Percentiles rank a stretch among this genome's conserved stretches.
Conservation (phyloP, 495 filamentous ascomycete species). For the Copromyces sp. region DNA sequence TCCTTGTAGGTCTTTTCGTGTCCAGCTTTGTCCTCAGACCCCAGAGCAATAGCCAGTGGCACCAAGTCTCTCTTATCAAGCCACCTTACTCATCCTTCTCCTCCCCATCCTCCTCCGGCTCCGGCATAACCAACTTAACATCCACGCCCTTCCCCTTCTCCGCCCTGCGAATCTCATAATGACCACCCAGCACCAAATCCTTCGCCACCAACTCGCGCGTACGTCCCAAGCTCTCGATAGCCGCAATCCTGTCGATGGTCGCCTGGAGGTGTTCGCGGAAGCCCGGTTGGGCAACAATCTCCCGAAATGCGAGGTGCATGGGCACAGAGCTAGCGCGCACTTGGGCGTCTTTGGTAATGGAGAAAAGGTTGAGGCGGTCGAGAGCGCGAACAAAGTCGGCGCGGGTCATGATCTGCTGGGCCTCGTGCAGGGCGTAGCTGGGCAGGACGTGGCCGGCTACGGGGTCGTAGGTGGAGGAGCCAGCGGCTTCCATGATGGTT, state of each 20-base stretch:
- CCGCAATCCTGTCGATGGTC: conserved; percentile 72
- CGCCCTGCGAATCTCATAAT: conserved; percentile 56
- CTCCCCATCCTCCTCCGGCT: conserved; percentile 8
- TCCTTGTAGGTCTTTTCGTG: too few relatives aligned
- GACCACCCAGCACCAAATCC: conserved; percentile 58
- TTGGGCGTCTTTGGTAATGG: conserved; percentile 76
- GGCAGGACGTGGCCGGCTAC: conserved; percentile 69
- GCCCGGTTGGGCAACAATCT: conserved; percentile 59
- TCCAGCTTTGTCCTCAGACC: too few relatives aligned
- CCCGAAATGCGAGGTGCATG: conserved; percentile 85
- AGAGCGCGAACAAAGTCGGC: conserved; percentile 89
- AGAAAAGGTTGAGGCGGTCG: conserved; percentile 91
- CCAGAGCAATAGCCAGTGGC: too few relatives aligned
- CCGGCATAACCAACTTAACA: conserved; percentile 16
- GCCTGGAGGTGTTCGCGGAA: conserved; percentile 76
- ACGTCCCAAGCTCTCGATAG: conserved; percentile 85
- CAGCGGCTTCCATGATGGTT: conserved; percentile 42
- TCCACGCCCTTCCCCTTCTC: conserved; percentile 13
- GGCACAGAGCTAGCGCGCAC: conserved; percentile 91
- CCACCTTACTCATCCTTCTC: background rate
- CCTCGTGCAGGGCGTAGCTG: conserved; percentile 69
- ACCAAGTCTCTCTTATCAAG: background rate
- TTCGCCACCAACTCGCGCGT: conserved; percentile 91
- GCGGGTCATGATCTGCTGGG: conserved; percentile 84
- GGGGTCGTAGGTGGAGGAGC: conserved; percentile 43